Evolutionary conservation across 2,329 filamentous ascomycete genomes (phyloP).

Genomic region (Calycina marina): DNA sequence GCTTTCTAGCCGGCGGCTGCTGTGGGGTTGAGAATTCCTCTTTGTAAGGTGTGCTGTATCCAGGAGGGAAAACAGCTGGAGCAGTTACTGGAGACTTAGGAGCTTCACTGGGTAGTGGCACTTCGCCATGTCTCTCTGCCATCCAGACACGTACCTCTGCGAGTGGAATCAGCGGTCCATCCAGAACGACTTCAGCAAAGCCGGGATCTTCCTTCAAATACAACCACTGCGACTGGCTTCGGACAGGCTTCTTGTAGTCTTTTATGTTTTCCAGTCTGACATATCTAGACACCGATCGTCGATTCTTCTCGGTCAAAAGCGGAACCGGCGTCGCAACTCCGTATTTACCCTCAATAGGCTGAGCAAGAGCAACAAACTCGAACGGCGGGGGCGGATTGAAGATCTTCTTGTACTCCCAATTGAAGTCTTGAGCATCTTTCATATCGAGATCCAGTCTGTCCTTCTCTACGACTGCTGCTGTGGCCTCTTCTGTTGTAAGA

Average conservation of each 20-base stretch:
- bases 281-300: conserved; percentile 30
- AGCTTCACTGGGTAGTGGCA: neutral
- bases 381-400: conserved; percentile 26
- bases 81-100: neutral
- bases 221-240: conserved; percentile 28
- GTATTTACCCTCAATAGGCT: conserved; percentile 29
- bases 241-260: conserved; percentile 29
- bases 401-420: conserved; percentile 27
- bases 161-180: conserved; percentile 15
- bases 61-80: conserved; percentile 1
- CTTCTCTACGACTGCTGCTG: too few species aligned
- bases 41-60: neutral
- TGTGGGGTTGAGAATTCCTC: too few species aligned
- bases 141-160: conserved; percentile 15
- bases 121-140: conserved; percentile 9
- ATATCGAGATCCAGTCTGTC: too few species aligned
- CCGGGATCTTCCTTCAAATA: conserved; percentile 29
- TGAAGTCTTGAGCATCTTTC: conserved; percentile 22
- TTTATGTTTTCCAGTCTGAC: conserved; percentile 29
- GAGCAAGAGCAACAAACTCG: conserved; percentile 32
- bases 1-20: too few species aligned
- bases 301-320: conserved; percentile 29
- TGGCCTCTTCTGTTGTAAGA: too few species aligned
- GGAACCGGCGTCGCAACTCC: conserved; percentile 30
- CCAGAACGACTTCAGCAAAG: conserved; percentile 21